These are phyloP conservation scores for Tricholoma hemisulphureum DNA, from an alignment of 768 basidiomycete species.

Conservation along the genomic window DNA sequence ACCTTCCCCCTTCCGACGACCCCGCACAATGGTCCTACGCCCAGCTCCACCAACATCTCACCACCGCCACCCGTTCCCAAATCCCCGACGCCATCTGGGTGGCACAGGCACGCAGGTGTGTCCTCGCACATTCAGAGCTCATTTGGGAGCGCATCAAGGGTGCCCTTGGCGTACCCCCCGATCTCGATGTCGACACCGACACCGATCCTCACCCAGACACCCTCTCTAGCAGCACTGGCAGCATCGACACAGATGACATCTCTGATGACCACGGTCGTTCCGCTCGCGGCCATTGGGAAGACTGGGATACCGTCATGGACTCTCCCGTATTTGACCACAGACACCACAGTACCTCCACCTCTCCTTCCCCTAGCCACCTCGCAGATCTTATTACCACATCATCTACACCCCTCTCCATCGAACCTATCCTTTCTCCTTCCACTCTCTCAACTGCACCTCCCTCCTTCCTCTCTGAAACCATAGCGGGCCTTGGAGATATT, in stretches of 20 bases:
- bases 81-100: constrained; percentile 75
- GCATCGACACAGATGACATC: constrained; percentile 38
- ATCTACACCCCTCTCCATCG: constrained; percentile 36
- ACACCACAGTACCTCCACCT: background rate
- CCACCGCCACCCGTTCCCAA: constrained; percentile 56
- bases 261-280: constrained; percentile 42
- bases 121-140: constrained; percentile 75
- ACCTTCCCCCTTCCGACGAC: constrained; percentile 38
- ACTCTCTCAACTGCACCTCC: constrained; percentile 36
- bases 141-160: constrained; percentile 92
- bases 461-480: constrained; percentile 25
- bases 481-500: constrained; percentile 51
- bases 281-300: constrained; percentile 40
- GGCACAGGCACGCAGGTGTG: constrained; percentile 66
- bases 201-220: constrained; percentile 8
- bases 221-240: constrained; percentile 17
- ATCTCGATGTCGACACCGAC: constrained; percentile 65
- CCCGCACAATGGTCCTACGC: constrained; percentile 69
- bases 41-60: constrained; percentile 71
- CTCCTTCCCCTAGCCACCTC: constrained; percentile 1
- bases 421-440: constrained; percentile 44
- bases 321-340: constrained; percentile 35
- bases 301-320: constrained; percentile 47
- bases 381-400: background rate
- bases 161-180: constrained; percentile 83